Conservation (phyloP, 495 filamentous ascomycete genomes). For the Emericellopsis terricola region DNA sequence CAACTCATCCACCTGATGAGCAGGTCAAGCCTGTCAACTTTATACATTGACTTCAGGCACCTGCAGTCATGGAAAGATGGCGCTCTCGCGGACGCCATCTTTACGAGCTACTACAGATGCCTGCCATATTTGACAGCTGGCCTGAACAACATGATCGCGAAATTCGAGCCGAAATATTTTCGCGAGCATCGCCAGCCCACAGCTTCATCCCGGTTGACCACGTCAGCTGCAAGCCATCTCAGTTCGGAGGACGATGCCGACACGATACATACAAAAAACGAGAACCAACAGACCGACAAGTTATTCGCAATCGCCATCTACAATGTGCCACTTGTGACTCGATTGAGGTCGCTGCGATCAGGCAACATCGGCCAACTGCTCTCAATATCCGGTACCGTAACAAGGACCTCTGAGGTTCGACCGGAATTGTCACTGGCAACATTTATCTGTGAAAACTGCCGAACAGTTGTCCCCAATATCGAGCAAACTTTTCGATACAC, state of each 20-base stretch:
- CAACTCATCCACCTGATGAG: slow-evolving; percentile 85
- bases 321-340: slow-evolving; percentile 84
- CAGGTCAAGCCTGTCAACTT: slow-evolving; percentile 74
- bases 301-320: slow-evolving; percentile 91
- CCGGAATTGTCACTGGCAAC: slow-evolving; percentile 86
- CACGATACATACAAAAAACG: slow-evolving; percentile 44
- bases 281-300: slow-evolving; percentile 94
- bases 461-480: slow-evolving; percentile 63
- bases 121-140: slow-evolving; percentile 80
- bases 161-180: slow-evolving; percentile 89
- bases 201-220: slow-evolving; percentile 38
- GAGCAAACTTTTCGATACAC: slow-evolving; percentile 98
- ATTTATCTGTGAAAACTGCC: slow-evolving; percentile 80
- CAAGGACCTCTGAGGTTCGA: slow-evolving; percentile 87
- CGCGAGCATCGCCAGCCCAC: slow-evolving; percentile 69
- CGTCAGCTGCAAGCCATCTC: slow-evolving; percentile 49
- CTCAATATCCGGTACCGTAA: slow-evolving; percentile 92
- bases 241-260: slow-evolving; percentile 46
- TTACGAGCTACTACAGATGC: slow-evolving; percentile 86
- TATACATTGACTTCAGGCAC: slow-evolving; percentile 94
- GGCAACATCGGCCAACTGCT: slow-evolving; percentile 81
- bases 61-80: slow-evolving; percentile 51
- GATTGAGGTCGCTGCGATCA: slow-evolving; percentile 76
- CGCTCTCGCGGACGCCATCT: slow-evolving; percentile 64
- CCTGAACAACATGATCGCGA: slow-evolving; percentile 82